Evolutionary conservation across 768 basidiomycete species (phyloP), one percentile per base, ranked within the genome.

Genomic region (Rhizopogon vesiculosus): DNA sequence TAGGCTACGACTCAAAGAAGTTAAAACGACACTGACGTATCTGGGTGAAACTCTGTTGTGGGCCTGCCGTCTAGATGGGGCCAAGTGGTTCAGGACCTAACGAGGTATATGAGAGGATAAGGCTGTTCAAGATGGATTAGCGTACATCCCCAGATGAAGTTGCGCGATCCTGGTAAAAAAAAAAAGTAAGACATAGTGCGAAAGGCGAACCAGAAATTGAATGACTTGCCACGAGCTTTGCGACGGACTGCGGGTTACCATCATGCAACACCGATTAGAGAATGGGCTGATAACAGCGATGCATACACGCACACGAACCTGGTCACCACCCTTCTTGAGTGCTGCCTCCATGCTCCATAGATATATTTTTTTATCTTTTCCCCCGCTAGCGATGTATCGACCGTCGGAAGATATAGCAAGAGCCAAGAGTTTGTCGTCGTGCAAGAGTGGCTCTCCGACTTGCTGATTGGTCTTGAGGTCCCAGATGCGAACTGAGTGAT

Each of bases 401-500:
- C 91, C 93, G 69, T 98, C 91, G 4, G 81, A 78, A 59, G 91
- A 94, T 42, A 97, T 67, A 1, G 95, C 91, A 13, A 99, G 75
- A 3, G 84, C 79, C 44, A 92, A 76, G 0, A 99, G 83, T 69
- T 93, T 89, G 63, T 93, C 92, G 5, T 82, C 86, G 69, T 99
- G 96, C 8, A 18, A 9, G 41, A n/a, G 40, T 7, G 16, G 15
- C 7, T n/a, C 5, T 16, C 39, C 15, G 16, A 40, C 39, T 40
- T 5, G 39, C 16, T 40, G 39, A 16, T 40, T 40, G 5, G 16
- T 40, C 16, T 40, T 16, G 6, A 40, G 16, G 39, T 40, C 39
- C 39, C 39, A 40, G 4, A 40, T 40, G 5, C 39, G 39, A 16
- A 41, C 41, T 18, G 41, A 18, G 7, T 3, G 8, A 9, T 41